Conservation (phyloP, 768 basidiomycete species). For the Leccinum rimulosum region DNA sequence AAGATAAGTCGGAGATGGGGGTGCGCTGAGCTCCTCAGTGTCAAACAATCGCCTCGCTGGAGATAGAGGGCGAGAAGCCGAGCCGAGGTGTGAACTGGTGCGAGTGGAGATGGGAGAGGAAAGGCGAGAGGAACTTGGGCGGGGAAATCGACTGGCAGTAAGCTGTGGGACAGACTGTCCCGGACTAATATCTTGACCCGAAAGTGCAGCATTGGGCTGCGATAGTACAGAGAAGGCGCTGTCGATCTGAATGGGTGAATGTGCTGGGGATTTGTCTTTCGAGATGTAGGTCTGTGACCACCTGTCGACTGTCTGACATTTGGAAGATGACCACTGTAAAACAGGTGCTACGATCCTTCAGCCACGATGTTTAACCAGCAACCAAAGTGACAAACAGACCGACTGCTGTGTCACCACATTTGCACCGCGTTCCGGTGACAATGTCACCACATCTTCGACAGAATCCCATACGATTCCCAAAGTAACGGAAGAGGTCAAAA, state of each 20-base stretch:
- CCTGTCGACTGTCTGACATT: slow-evolving; percentile 51
- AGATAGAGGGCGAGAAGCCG: slow-evolving; percentile 46
- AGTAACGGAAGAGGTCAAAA: background rate
- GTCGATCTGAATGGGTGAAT: slow-evolving; percentile 28
- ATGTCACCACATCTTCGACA: slow-evolving; percentile 87
- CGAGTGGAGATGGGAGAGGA: slow-evolving; percentile 40
- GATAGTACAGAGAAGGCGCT: slow-evolving; percentile 8
- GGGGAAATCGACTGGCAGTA: slow-evolving; percentile 46
- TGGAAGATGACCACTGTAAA: slow-evolving; percentile 54
- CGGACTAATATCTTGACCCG: slow-evolving; percentile 3
- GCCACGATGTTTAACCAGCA: slow-evolving; percentile 3
- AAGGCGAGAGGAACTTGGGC: slow-evolving; percentile 39
- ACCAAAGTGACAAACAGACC: slow-evolving; percentile 48
- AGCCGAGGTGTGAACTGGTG: slow-evolving; percentile 57
- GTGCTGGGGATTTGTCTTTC: slow-evolving; percentile 47
- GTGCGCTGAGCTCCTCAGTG: slow-evolving; percentile 18
- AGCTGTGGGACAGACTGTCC: background rate
- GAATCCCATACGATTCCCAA: slow-evolving; percentile 60
- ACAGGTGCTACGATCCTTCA: slow-evolving; percentile 53
- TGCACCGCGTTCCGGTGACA: slow-evolving; percentile 66
- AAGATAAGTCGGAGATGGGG: slow-evolving; percentile 39
- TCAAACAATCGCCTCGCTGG: slow-evolving; percentile 45
- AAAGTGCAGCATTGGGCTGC: slow-evolving; percentile 10
- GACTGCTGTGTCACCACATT: slow-evolving; percentile 76
- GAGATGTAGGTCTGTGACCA: slow-evolving; percentile 82